Evolutionary conservation across 345 rosid genomes (phyloP).

Genomic region (Rhodamnia argentea): DNA sequence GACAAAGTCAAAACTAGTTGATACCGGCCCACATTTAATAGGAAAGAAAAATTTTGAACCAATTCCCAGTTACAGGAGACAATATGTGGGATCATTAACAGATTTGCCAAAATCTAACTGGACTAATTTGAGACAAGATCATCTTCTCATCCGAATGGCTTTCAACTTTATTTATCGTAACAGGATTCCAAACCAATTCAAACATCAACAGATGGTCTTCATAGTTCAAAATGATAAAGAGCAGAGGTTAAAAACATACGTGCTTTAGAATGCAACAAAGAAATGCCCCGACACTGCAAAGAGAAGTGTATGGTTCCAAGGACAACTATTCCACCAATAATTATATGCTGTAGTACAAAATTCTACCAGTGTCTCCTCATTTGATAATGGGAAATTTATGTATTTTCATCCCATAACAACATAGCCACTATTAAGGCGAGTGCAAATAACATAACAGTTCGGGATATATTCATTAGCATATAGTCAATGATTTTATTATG

Average conservation of each 20-base stretch:
- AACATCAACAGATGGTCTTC: background rate
- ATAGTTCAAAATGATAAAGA: background rate
- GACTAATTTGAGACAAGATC: background rate
- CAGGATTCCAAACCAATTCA: background rate
- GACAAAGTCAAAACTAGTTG: background rate
- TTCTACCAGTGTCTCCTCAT: background rate
- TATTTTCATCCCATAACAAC: background rate
- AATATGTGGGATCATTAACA: background rate
- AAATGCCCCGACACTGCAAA: background rate
- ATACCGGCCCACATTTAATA: background rate
- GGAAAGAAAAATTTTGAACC: background rate
- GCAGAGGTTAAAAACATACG: background rate
- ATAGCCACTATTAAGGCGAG: background rate
- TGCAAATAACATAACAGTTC: background rate
- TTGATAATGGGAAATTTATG: background rate
- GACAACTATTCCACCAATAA: background rate
- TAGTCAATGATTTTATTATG: background rate
- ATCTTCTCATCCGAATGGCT: background rate
- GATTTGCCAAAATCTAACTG: background rate
- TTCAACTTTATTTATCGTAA: background rate
- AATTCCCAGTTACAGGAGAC: background rate
- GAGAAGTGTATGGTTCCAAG: background rate
- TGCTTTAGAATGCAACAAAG: background rate
- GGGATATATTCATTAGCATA: background rate
- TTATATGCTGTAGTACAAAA: background rate